phyloP scores from a whole-genome alignment of 1,139 yeast species.

The Pichia sp. region DNA sequence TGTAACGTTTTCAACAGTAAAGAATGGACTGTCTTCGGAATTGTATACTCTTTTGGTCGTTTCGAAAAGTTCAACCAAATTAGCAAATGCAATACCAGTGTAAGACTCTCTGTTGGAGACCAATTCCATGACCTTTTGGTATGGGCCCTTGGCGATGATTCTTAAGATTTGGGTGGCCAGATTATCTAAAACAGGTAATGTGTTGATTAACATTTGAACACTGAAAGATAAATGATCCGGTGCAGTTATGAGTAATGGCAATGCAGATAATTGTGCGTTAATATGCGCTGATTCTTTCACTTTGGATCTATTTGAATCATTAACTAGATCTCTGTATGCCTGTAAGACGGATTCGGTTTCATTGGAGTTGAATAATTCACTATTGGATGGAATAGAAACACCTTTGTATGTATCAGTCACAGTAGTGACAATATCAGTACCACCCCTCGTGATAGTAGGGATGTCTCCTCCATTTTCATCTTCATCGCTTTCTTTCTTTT shows the following conservation, averaged over 20 bases:
- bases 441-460: neutral
- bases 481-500: too few relatives aligned
- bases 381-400: constrained; percentile 36
- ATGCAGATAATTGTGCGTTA: constrained; percentile 55
- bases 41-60: constrained; percentile 61
- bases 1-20: constrained; percentile 52
- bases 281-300: constrained; percentile 33
- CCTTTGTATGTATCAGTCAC: constrained; percentile 32
- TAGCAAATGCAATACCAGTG: constrained; percentile 72
- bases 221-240: constrained; percentile 58
- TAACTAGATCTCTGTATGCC: constrained; percentile 28
- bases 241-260: constrained; percentile 56
- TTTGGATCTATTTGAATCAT: constrained; percentile 12
- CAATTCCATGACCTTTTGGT: constrained; percentile 68
- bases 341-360: constrained; percentile 24
- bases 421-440: neutral
- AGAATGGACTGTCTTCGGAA: constrained; percentile 63
- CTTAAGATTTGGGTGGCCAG: constrained; percentile 72
- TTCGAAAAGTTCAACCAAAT: constrained; percentile 71
- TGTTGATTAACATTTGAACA: constrained; percentile 59
- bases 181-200: constrained; percentile 73
- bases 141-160: constrained; percentile 65
- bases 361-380: constrained; percentile 39
- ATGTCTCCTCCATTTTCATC: too few relatives aligned
- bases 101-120: constrained; percentile 70